phyloP scores from a whole-genome alignment of 2,329 filamentous ascomycete species.

The Phialophora chinensis region DNA sequence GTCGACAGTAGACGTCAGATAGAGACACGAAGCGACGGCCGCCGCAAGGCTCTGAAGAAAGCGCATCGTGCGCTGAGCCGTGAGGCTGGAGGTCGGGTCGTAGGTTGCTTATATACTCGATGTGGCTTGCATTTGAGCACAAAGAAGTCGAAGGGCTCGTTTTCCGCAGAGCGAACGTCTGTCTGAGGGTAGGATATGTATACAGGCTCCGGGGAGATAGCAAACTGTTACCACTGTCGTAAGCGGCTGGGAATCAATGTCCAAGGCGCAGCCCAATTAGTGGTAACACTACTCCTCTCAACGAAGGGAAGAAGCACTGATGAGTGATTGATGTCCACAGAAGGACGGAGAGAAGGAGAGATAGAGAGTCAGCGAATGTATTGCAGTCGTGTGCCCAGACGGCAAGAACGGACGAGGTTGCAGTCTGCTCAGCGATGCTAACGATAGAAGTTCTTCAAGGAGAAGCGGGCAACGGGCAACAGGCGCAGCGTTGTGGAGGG shows the following conservation, averaged over 20 bases:
- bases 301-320: not conserved
- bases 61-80: constrained; percentile 34
- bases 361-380: constrained; percentile 13
- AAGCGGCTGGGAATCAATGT: not conserved
- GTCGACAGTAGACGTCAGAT: constrained; percentile 24
- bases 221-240: not conserved
- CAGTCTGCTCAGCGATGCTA: not conserved
- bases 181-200: not conserved
- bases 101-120: constrained; percentile 6
- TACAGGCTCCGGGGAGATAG: not conserved
- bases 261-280: not conserved
- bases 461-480: constrained; percentile 3
- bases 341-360: constrained; percentile 6
- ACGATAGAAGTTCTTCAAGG: constrained; percentile 12
- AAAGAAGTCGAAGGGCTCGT: not conserved
- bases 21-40: constrained; percentile 30
- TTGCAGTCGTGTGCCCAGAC: constrained; percentile 13
- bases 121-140: constrained; percentile 10
- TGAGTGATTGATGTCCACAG: constrained; percentile 6
- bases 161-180: not conserved
- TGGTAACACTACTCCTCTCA: not conserved
- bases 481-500: constrained; percentile 7
- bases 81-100: constrained; percentile 6
- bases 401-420: constrained; percentile 12
- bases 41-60: constrained; percentile 32